These are phyloP conservation scores for Zopfochytrium polystomum DNA, from an alignment of 371 early-diverging fungal species.

Conservation along the genomic window DNA sequence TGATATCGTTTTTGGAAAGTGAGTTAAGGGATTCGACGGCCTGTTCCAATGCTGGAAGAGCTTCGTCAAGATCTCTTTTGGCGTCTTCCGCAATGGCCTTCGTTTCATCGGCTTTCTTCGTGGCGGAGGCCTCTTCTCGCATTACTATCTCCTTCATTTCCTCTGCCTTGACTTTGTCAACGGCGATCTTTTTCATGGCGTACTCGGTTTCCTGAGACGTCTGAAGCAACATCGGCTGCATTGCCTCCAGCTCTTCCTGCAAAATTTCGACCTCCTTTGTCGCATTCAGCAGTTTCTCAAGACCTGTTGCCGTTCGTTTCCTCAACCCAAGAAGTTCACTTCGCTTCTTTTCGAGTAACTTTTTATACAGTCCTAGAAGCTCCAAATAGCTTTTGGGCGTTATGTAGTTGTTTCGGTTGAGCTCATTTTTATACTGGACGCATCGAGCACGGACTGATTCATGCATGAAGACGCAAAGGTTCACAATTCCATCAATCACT, in stretches of 20 bases:
- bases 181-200: constrained; percentile 59
- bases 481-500: constrained; percentile 59
- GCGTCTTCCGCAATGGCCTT: constrained; percentile 60
- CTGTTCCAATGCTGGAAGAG: constrained; percentile 58
- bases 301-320: constrained; percentile 56
- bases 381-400: constrained; percentile 59
- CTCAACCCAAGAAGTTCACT: constrained; percentile 52
- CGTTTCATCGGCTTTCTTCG: constrained; percentile 61
- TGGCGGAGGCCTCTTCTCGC: constrained; percentile 49
- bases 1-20: constrained; percentile 59
- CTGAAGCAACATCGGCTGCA: constrained; percentile 59
- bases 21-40: constrained; percentile 58
- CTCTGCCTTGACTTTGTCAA: constrained; percentile 57
- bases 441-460: constrained; percentile 54
- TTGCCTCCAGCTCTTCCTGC: constrained; percentile 58
- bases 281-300: constrained; percentile 56
- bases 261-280: constrained; percentile 60
- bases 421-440: constrained; percentile 47
- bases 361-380: constrained; percentile 51
- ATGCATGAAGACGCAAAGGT: constrained; percentile 58
- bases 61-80: constrained; percentile 60
- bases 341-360: constrained; percentile 53
- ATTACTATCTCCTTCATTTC: constrained; percentile 52
- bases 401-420: constrained; percentile 55
- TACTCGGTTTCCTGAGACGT: constrained; percentile 59